These are phyloP conservation scores for Myriosclerotinia scirpicola DNA, from an alignment of 2,329 filamentous ascomycete species.

Conservation along the genomic window DNA sequence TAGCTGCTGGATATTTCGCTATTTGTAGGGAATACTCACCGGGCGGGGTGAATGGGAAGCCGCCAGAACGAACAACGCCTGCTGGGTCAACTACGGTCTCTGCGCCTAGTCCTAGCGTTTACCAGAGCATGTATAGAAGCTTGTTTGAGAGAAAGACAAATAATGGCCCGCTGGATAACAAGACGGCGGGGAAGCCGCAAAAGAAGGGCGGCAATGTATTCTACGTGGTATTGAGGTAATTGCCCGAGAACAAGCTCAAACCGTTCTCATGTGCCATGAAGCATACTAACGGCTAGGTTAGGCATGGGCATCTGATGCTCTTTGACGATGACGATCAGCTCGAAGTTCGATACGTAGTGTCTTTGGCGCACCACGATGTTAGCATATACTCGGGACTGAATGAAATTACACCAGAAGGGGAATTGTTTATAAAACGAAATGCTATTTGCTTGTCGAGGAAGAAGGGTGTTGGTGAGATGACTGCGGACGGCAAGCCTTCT, in stretches of 20 bases:
- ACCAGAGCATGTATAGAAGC: conserved; percentile 96
- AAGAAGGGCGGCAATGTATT: conserved; percentile 82
- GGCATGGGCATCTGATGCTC: conserved; percentile 93
- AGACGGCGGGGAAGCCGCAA: conserved; percentile 38
- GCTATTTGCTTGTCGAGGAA: conserved; percentile 78
- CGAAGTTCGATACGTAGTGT: conserved; percentile 95
- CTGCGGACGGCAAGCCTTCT: conserved; percentile 58
- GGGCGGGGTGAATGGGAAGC: conserved; percentile 88
- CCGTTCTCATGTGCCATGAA: not conserved
- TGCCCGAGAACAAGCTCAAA: not conserved
- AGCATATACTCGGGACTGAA: conserved; percentile 81
- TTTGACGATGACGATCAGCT: conserved; percentile 95
- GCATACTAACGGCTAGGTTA: conserved; percentile 40
- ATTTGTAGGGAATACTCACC: conserved; percentile 91
- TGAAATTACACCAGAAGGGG: conserved; percentile 74
- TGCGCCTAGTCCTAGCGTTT: conserved; percentile 86
- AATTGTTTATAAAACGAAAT: conserved; percentile 94
- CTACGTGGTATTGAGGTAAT: conserved; percentile 81
- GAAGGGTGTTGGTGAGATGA: conserved; percentile 52
- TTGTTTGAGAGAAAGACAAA: conserved; percentile 80
- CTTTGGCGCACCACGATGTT: conserved; percentile 81
- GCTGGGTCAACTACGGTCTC: conserved; percentile 72
- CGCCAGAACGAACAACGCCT: conserved; percentile 81
- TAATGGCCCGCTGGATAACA: conserved; percentile 40
- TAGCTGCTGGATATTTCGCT: conserved; percentile 90